Percentiles rank a stretch among this genome's conserved stretches.
These are phyloP conservation scores for Murraya paniculata DNA, from an alignment of 345 rosid genomes.

Conservation along the genomic window DNA sequence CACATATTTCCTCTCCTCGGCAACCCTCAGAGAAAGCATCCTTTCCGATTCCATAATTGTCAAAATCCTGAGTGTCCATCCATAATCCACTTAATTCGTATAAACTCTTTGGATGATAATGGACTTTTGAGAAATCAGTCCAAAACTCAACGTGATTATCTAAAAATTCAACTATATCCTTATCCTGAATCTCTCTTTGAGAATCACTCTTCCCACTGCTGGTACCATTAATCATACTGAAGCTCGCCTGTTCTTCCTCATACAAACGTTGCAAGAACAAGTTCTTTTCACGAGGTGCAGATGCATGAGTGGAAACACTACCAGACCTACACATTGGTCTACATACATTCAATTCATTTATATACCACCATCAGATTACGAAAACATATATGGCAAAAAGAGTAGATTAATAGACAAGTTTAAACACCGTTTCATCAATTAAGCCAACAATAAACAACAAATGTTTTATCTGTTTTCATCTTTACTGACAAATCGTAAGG, in stretches of 20 bases:
- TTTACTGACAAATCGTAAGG: background rate
- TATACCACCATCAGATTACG: background rate
- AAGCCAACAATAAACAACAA: background rate
- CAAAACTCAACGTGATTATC: slow-evolving; percentile 69
- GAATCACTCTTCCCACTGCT: slow-evolving; percentile 26
- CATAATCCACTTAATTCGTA: slow-evolving; percentile 72
- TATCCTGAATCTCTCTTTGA: slow-evolving; percentile 48
- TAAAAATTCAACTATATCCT: slow-evolving; percentile 68
- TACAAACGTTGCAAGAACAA: slow-evolving; percentile 75
- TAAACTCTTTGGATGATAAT: slow-evolving; percentile 77
- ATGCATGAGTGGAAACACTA: slow-evolving; percentile 50
- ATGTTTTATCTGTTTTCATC: background rate
- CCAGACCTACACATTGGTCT: slow-evolving; percentile 57
- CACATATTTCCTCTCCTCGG: slow-evolving; percentile 71
- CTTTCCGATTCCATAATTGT: slow-evolving; percentile 79
- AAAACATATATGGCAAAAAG: background rate
- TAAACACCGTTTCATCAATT: background rate
- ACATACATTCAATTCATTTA: slow-evolving; percentile 19
- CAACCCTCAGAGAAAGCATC: slow-evolving; percentile 60
- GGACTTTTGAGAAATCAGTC: slow-evolving; percentile 93
- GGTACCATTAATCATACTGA: slow-evolving; percentile 12
- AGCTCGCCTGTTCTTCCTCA: slow-evolving; percentile 46
- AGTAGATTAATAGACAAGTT: background rate
- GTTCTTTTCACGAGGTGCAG: slow-evolving; percentile 61
- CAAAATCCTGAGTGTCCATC: slow-evolving; percentile 52